phyloP scores from a whole-genome alignment of 805 yeast species.

The Sugiyamaella americana region DNA sequence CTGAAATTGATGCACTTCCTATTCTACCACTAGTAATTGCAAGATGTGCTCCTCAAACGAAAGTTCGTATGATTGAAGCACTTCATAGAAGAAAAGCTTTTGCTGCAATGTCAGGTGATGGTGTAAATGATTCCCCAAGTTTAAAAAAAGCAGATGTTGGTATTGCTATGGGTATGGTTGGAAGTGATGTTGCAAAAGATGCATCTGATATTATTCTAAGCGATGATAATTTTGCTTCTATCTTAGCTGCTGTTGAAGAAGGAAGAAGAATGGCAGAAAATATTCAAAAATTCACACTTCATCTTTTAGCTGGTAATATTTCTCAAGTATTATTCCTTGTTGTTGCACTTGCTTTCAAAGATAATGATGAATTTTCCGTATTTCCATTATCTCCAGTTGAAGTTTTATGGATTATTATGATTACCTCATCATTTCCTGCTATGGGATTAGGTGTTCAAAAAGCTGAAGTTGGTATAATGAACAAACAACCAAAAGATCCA shows the following conservation, averaged over 20 bases:
- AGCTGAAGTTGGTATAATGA: conserved; percentile 59
- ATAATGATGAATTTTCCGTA: conserved; percentile 57
- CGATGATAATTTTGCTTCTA: conserved; percentile 75
- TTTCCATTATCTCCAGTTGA: conserved; percentile 79
- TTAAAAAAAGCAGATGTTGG: conserved; percentile 75
- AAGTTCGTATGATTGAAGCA: conserved; percentile 76
- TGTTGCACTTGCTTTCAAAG: conserved; percentile 70
- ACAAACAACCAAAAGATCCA: conserved; percentile 55
- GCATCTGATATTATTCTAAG: conserved; percentile 71
- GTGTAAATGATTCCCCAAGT: conserved; percentile 77
- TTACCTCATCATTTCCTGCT: conserved; percentile 77
- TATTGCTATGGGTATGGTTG: conserved; percentile 77
- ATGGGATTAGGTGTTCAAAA: conserved; percentile 72
- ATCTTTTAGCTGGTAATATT: conserved; percentile 65
- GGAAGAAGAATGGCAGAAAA: conserved; percentile 75
- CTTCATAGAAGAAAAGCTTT: conserved; percentile 55
- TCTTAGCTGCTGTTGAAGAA: conserved; percentile 70
- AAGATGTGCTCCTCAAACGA: conserved; percentile 76
- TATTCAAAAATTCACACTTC: conserved; percentile 72
- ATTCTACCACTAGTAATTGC: conserved; percentile 73
- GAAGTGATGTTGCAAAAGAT: conserved; percentile 81
- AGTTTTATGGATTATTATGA: conserved; percentile 72
- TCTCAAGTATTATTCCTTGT: conserved; percentile 62
- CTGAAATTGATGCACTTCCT: conserved; percentile 54
- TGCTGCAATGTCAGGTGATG: conserved; percentile 82